Evolutionary conservation across 129 eudicot genomes (phyloP).

Genomic region (Lactuca saligna): DNA sequence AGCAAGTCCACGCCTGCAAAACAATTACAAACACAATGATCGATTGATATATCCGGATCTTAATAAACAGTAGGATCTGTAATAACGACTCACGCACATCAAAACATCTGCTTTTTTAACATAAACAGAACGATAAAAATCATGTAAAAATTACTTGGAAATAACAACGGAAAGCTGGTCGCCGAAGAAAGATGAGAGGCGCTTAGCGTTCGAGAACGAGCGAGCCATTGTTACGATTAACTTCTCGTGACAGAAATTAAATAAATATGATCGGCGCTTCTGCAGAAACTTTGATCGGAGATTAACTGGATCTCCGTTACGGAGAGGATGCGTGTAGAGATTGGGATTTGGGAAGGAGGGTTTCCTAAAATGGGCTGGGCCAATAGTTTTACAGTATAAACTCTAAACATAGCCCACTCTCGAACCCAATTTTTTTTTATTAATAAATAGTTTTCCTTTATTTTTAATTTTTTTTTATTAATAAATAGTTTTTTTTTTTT

Average conservation of each 20-base stretch:
- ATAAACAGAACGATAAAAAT: not conserved
- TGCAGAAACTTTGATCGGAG: constrained; percentile 17
- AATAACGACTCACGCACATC: not conserved
- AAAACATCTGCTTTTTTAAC: not conserved
- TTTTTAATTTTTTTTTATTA: too few relatives aligned
- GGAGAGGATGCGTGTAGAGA: constrained; percentile 5
- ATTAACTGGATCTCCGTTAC: constrained; percentile 8
- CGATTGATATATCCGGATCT: not conserved
- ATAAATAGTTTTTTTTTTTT: too few relatives aligned
- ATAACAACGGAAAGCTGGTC: constrained; percentile 51
- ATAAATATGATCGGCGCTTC: constrained; percentile 17
- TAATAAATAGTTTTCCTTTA: too few relatives aligned
- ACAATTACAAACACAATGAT: constrained; percentile 6
- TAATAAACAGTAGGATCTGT: not conserved
- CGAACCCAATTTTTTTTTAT: too few relatives aligned
- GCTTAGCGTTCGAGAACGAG: constrained; percentile 66
- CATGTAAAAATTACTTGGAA: constrained; percentile 27
- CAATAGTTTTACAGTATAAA: not conserved
- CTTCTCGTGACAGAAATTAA: not conserved
- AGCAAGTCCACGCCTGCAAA: constrained; percentile 63
- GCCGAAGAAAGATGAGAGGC: constrained; percentile 53
- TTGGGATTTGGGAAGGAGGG: constrained; percentile 9
- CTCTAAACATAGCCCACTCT: too few relatives aligned
- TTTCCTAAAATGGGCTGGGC: constrained; percentile 22
- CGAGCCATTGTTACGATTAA: constrained; percentile 52